These are phyloP conservation scores for Fraxinus albicans DNA, from an alignment of 305 asterid species.

Conservation along the genomic window DNA sequence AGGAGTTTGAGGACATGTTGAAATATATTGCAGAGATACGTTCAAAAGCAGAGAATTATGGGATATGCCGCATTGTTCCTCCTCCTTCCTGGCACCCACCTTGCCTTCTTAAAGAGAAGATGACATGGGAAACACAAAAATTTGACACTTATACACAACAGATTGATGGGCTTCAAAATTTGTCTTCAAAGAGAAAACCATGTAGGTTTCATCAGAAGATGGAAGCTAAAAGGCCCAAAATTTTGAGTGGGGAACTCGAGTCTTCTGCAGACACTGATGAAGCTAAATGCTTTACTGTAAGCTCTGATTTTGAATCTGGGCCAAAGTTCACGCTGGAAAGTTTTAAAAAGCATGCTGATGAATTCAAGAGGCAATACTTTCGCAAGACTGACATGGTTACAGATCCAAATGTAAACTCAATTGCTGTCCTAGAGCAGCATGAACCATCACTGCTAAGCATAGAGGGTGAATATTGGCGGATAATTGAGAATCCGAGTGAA, in stretches of 20 bases:
- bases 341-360: constrained; percentile 67
- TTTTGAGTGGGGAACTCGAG: constrained; percentile 23
- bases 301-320: constrained; percentile 45
- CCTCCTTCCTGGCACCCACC: constrained; percentile 82
- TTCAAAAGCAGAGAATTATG: constrained; percentile 54
- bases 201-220: constrained; percentile 31
- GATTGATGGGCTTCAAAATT: constrained; percentile 46
- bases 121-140: constrained; percentile 45
- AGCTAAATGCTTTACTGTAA: constrained; percentile 22
- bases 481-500: constrained; percentile 66
- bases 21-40: constrained; percentile 67
- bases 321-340: constrained; percentile 58
- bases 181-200: constrained; percentile 34
- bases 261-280: constrained; percentile 33
- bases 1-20: constrained; percentile 83
- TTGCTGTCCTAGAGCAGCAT: constrained; percentile 5
- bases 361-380: constrained; percentile 75
- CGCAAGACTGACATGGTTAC: constrained; percentile 27
- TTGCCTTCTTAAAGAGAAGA: constrained; percentile 40
- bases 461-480: constrained; percentile 93
- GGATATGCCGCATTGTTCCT: constrained; percentile 93
- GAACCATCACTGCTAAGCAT: constrained; percentile 52
- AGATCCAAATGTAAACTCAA: constrained; percentile 17
- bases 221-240: constrained; percentile 35
- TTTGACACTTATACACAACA: constrained; percentile 53